Evolutionary conservation across 2,329 filamentous ascomycete species (phyloP).

Genomic region (Talaromyces piceae): DNA sequence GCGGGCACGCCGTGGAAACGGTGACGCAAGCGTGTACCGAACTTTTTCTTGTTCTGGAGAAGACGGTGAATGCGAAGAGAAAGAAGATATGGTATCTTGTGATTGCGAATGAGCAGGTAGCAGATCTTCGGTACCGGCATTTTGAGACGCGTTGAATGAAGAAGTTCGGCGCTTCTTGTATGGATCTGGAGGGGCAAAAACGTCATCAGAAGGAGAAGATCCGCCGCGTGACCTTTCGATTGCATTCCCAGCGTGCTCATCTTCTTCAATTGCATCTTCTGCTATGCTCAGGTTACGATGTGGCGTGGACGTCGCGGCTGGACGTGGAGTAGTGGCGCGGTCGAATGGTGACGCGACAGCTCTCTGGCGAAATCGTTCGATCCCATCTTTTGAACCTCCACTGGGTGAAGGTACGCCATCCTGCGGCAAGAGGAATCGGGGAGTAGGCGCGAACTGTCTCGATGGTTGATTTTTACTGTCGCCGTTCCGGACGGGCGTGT

Average conservation of each 20-base stretch:
- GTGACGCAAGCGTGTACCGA: neutral
- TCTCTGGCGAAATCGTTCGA: neutral
- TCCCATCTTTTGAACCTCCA: neutral
- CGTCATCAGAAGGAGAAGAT: slow-evolving; percentile 20
- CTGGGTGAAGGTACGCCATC: neutral
- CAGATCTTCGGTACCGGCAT: neutral
- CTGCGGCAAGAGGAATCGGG: slow-evolving; percentile 9
- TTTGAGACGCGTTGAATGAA: no score
- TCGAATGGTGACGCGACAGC: neutral
- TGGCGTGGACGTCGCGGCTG: neutral
- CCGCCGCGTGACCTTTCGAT: slow-evolving; percentile 2
- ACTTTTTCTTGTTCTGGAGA: neutral
- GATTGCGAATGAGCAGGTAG: neutral
- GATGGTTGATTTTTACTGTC: neutral
- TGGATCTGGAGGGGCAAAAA: slow-evolving; percentile 22
- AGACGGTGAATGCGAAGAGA: neutral
- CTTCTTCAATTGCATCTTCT: neutral
- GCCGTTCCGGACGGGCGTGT: neutral
- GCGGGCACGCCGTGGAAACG: slow-evolving; percentile 7
- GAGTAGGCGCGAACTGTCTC: slow-evolving; percentile 12
- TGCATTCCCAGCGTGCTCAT: neutral
- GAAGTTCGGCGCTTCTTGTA: slow-evolving; percentile 27
- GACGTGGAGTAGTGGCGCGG: neutral
- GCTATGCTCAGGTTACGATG: neutral
- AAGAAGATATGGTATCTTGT: neutral